Base-by-base conservation (phyloP, 495 filamentous ascomycete species). In the Penicillium antarcticum region DNA sequence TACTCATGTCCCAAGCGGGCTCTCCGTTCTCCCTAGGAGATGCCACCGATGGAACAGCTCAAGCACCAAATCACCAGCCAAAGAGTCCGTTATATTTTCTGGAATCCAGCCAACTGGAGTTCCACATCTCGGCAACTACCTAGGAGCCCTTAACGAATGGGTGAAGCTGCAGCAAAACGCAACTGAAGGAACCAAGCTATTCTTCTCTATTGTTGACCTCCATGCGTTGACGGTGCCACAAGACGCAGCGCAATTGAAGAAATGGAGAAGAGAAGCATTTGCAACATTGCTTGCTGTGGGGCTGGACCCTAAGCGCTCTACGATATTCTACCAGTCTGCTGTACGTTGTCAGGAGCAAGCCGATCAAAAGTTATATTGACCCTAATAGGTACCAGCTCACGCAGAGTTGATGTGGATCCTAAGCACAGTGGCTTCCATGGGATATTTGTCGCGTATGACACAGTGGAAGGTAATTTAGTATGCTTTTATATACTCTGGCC, bases 121-220 rank as follows among this genome's bases (percentile, higher is more conserved):
- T 9, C 95, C 94, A n/a, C 95, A 97, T 65, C 74, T 98, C 29
- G 94, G 94, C 12, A 98, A 98, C 69, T 97, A 97, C 65, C 78
- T 97, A 8, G 94, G 94, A 11, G 95, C 94, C n/a, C 72, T 98
- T 46, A 79, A 81, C 24, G 80, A 88, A 74, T 98, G 94, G 94
- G 85, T 85, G 32, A 73, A 76, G 50, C 71, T 97, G 5, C 91
- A 97, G 57, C 76, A 92, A 61, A 67, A 74, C 13, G 72, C 84
- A 0, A 48, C 66, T 0, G 54, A 72, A 13, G 67, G 73, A 5
- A 80, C 82, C 7, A 87, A 76, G 40, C 69, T 96, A 33, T 52
- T 95, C 7, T 97, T 86, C 72, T 92, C 82, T 10, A 81, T 98
- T 45, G 94, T 94, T 43, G 94, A 98, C 63, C 72, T 97, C 9